A percentile compares a stretch with the other conserved stretches of the same genome.
phyloP scores from a whole-genome alignment of 2,329 filamentous ascomycete species.

The Scedosporium boydii region DNA sequence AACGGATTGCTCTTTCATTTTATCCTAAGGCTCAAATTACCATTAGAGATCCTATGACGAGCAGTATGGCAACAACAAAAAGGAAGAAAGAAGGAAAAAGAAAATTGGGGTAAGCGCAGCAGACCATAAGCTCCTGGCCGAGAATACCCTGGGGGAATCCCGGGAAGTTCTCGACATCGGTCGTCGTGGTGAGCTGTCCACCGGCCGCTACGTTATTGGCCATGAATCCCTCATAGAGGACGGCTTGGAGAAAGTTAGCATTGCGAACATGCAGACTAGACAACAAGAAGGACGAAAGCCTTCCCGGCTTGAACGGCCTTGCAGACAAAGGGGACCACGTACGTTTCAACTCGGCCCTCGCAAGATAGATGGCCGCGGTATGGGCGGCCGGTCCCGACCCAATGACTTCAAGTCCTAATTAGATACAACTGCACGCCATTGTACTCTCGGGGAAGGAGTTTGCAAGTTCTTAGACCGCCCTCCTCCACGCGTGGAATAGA shows the following conservation, averaged over 20 bases:
- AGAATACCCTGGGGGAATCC: slow-evolving; percentile 87
- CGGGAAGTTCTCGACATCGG: slow-evolving; percentile 96
- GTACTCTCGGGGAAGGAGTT: not conserved
- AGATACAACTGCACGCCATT: not conserved
- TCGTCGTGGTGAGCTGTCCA: slow-evolving; percentile 95
- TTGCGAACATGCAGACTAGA: not conserved
- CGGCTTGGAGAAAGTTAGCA: slow-evolving; percentile 36
- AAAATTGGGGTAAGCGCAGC: slow-evolving; percentile 13
- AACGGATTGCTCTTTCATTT: slow-evolving; percentile 85
- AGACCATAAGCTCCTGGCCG: slow-evolving; percentile 75
- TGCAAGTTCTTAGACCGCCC: not conserved
- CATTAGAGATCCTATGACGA: not conserved
- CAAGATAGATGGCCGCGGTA: slow-evolving; percentile 93
- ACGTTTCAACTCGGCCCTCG: slow-evolving; percentile 86
- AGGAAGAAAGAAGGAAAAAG: too few relatives aligned
- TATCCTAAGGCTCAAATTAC: slow-evolving; percentile 41
- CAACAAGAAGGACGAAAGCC: too few relatives aligned
- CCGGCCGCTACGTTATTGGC: slow-evolving; percentile 94
- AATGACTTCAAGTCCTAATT: slow-evolving; percentile 42
- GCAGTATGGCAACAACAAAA: not conserved
- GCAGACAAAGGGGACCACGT: slow-evolving; percentile 18
- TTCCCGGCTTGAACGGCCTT: too few relatives aligned
- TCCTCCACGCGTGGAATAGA: not conserved
- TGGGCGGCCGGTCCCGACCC: slow-evolving; percentile 96
- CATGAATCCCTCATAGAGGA: slow-evolving; percentile 96